phyloP scores from a whole-genome alignment of 345 rosid species.

The Boechera retrofracta region DNA sequence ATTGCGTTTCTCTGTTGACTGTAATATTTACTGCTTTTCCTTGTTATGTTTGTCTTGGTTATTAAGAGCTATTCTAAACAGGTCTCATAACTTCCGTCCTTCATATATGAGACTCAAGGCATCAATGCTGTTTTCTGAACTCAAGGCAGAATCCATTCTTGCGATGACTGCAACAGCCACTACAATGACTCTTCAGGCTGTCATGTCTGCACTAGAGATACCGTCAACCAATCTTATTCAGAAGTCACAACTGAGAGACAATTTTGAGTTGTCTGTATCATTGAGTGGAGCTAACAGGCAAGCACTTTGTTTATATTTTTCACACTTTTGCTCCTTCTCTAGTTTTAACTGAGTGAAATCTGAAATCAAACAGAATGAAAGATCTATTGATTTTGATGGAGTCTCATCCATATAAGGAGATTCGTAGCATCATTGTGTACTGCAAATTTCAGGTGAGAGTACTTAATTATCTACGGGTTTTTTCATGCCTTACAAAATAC shows the following conservation, averaged over 20 bases:
- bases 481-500: background rate
- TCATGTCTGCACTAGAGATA: slow-evolving; percentile 92
- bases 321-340: slow-evolving; percentile 12
- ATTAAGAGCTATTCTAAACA: slow-evolving; percentile 43
- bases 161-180: slow-evolving; percentile 99
- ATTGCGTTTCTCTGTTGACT: slow-evolving; percentile 38
- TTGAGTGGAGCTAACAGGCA: slow-evolving; percentile 73
- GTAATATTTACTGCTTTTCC: slow-evolving; percentile 24
- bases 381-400: slow-evolving; percentile 71
- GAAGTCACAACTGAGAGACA: slow-evolving; percentile 68
- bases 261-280: slow-evolving; percentile 79
- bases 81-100: slow-evolving; percentile 99
- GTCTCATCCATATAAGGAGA: slow-evolving; percentile 70
- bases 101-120: slow-evolving; percentile 97
- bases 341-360: slow-evolving; percentile 23
- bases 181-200: slow-evolving; percentile 64
- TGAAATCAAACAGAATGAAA: slow-evolving; percentile 67
- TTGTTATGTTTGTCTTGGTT: slow-evolving; percentile 22
- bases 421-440: slow-evolving; percentile 80
- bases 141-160: slow-evolving; percentile 74
- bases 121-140: slow-evolving; percentile 66
- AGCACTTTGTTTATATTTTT: slow-evolving; percentile 40
- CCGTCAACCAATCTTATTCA: slow-evolving; percentile 79
- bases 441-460: slow-evolving; percentile 91
- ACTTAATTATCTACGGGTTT: slow-evolving; percentile 17